Evolutionary conservation across 2,329 filamentous ascomycete genomes (phyloP), one percentile per base, ranked within the genome.

Genomic region (Elsinoe perseae): DNA sequence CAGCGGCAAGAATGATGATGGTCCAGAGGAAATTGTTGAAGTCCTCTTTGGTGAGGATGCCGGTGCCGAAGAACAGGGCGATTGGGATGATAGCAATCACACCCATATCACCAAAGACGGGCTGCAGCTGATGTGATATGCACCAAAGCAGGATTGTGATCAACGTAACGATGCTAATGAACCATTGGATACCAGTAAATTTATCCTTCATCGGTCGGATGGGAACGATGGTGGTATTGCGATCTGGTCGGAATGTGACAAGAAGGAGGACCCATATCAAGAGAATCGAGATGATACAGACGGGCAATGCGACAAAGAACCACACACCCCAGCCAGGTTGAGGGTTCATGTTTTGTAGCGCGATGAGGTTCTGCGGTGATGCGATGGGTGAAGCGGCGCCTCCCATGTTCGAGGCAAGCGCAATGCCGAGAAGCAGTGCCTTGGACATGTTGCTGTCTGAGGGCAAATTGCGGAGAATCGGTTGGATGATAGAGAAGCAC

Each of bases 11-110:
- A 66, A 98, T 97, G 72, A 98, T 96, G 72, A 98, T 98, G 18
- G 95, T 98, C 93, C 93, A 98, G 36, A 96, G 86, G 72, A 98
- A 98, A 72, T 98, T 98, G 77, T 98, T 98, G 70, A 98, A 98
- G 73, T 98, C 93, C 72, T 97, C 93, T 73, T 97, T 98, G 50
- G 91, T 97, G 28, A 98, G 78, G 62, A 97, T 92, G 9, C 93
- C 93, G 1, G 90, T 91, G 56, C 93, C 93, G 65, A 98, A 98
- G 79, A 98, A 98, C 40, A 96, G 78, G 2, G 95, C 87, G 53
- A 98, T 86, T 4, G 93, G 93, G 59, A 98, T 89, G 67, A 98
- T 95, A 58, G 93, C 95, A 40, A 98, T 87, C 54, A 98, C 91
- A 54, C 93, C 93, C 93, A 98, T 98, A 68, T 98, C 92, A 56